These are phyloP conservation scores for Pyrenochaeta sp. DNA, from an alignment of 2,329 filamentous ascomycete species.

Conservation along the genomic window DNA sequence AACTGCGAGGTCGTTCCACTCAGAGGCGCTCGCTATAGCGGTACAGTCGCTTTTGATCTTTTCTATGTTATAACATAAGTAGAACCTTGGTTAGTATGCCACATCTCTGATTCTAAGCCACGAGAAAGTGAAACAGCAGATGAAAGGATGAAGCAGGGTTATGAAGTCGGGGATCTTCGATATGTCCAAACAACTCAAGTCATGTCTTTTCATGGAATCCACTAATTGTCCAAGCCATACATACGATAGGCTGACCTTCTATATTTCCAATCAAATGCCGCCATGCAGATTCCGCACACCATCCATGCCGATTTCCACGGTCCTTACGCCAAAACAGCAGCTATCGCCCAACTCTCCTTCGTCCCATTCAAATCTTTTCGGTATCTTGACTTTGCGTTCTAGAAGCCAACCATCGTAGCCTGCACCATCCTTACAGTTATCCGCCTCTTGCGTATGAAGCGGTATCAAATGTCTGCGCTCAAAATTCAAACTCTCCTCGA, in stretches of 20 bases:
- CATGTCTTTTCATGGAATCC: not conserved
- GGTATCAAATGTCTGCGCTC: slow-evolving; percentile 13
- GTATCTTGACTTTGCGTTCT: slow-evolving; percentile 23
- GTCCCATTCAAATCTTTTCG: slow-evolving; percentile 4
- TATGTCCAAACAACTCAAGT: not conserved
- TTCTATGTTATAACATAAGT: no score
- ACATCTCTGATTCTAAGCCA: no score
- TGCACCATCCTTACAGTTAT: not conserved
- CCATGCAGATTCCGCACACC: slow-evolving; percentile 42
- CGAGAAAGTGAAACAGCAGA: no score
- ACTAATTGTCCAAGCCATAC: not conserved
- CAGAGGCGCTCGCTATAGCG: slow-evolving; percentile 55
- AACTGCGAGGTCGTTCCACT: slow-evolving; percentile 56
- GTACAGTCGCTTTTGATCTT: slow-evolving; percentile 56
- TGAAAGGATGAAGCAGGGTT: no score
- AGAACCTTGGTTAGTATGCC: no score
- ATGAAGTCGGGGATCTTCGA: not conserved
- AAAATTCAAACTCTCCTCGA: slow-evolving; percentile 90
- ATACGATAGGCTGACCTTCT: not conserved
- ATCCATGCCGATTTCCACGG: slow-evolving; percentile 28
- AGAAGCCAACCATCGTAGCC: slow-evolving; percentile 27
- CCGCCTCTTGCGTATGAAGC: not conserved
- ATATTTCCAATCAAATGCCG: slow-evolving; percentile 24
- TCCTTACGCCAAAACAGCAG: slow-evolving; percentile 43
- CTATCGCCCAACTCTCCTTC: slow-evolving; percentile 38